A percentile compares a stretch with the other conserved stretches of the same genome.
phyloP scores from a whole-genome alignment of 129 eudicot genomes.

The Tanacetum coccineum region DNA sequence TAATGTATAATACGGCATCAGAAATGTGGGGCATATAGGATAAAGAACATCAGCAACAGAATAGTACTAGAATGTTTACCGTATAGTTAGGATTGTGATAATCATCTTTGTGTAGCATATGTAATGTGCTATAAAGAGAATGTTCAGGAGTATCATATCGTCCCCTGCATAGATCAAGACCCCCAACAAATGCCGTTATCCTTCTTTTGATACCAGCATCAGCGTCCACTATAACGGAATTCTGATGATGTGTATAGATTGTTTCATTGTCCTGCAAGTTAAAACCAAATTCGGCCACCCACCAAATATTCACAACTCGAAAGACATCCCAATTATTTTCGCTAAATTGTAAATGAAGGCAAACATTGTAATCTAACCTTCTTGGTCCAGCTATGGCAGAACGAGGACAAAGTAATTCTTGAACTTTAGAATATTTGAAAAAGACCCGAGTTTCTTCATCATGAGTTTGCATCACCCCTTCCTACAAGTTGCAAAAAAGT shows the following conservation, averaged over 20 bases:
- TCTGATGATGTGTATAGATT: conserved; percentile 10
- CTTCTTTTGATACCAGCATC: conserved; percentile 13
- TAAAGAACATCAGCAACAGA: no score
- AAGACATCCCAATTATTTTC: not conserved
- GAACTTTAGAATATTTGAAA: conserved; percentile 70
- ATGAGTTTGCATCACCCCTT: conserved; percentile 13
- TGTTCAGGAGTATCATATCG: conserved; percentile 13
- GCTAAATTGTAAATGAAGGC: no score
- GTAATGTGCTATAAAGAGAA: conserved; percentile 3
- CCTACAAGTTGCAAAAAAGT: not conserved
- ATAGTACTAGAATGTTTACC: conserved; percentile 1
- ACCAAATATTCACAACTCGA: not conserved
- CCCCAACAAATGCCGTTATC: conserved; percentile 4
- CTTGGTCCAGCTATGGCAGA: conserved; percentile 25
- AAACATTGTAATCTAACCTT: conserved; percentile 6
- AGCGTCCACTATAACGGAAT: conserved; percentile 1
- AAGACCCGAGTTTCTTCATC: conserved; percentile 54
- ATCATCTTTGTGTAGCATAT: conserved; percentile 1
- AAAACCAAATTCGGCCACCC: not conserved
- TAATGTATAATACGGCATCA: not conserved
- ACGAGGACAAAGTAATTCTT: conserved; percentile 57
- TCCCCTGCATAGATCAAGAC: conserved; percentile 12
- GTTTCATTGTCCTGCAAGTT: conserved; percentile 8
- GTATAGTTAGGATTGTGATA: conserved; percentile 14
- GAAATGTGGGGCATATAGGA: no score